A percentile compares a stretch with the other conserved stretches of the same genome.
Conservation (phyloP, 768 basidiomycete species). For the Boletellus emodensis region DNA sequence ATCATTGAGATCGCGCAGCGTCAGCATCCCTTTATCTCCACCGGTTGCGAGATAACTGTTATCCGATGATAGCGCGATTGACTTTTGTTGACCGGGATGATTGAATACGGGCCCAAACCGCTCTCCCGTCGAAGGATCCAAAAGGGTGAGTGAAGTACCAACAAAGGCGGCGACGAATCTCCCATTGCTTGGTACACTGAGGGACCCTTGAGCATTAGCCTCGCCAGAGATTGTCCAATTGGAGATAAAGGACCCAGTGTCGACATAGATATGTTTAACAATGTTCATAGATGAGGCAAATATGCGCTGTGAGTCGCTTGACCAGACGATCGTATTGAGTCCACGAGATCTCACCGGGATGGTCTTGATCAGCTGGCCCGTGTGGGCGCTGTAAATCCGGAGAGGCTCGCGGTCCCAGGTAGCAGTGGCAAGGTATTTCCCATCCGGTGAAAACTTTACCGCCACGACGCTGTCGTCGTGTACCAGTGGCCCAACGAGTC, state of each 20-base stretch:
- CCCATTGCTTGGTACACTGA: background rate
- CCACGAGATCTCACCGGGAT: background rate
- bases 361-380: background rate
- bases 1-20: background rate
- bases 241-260: background rate
- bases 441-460: constrained; percentile 4
- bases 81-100: background rate
- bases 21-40: background rate
- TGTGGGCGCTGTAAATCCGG: background rate
- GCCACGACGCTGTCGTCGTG: background rate
- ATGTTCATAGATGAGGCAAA: background rate
- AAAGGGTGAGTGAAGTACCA: background rate
- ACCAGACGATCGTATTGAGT: background rate
- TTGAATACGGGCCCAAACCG: background rate
- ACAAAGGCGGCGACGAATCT: background rate
- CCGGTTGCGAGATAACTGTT: background rate
- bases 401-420: background rate
- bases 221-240: background rate
- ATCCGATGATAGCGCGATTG: constrained; percentile 7
- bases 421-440: background rate
- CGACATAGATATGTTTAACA: background rate
- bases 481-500: constrained; percentile 3
- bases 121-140: constrained; percentile 6
- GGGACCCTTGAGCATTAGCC: background rate
- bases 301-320: background rate